A percentile compares a stretch with the other conserved stretches of the same genome.
Evolutionary conservation across 768 basidiomycete species (phyloP).

Genomic region (Phanerochaete sordida): DNA sequence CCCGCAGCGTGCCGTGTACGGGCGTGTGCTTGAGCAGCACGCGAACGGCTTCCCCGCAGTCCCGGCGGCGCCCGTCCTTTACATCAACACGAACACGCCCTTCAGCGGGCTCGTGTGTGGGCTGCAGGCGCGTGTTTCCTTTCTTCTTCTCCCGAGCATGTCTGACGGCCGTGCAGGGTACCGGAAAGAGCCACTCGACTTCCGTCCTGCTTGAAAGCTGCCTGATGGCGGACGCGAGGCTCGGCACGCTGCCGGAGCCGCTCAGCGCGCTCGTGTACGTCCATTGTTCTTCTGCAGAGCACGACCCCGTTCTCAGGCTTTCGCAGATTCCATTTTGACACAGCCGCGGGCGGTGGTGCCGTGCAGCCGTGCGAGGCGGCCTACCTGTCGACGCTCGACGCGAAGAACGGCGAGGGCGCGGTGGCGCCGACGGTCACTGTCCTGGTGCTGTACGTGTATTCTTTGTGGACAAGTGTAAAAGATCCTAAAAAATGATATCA

Average conservation of each 20-base stretch:
- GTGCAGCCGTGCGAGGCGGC: conserved; percentile 48
- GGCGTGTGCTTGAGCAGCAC: conserved; percentile 1
- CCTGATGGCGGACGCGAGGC: conserved; percentile 48
- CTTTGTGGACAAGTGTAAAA: too few species aligned
- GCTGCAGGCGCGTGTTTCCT: conserved; percentile 38
- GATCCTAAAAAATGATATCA: too few species aligned
- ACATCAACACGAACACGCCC: conserved; percentile 44
- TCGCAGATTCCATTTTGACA: conserved; percentile 17
- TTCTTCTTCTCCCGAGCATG: neutral
- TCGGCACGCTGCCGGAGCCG: conserved; percentile 50
- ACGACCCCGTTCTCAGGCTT: neutral
- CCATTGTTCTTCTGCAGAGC: neutral
- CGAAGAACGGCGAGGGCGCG: conserved; percentile 18
- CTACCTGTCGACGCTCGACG: conserved; percentile 43
- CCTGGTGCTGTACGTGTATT: conserved; percentile 30
- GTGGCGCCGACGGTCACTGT: conserved; percentile 47
- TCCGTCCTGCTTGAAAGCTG: conserved; percentile 64
- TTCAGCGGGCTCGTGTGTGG: conserved; percentile 71
- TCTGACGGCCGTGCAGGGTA: conserved; percentile 31
- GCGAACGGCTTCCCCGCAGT: neutral
- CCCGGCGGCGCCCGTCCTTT: neutral
- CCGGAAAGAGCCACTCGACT: conserved; percentile 68
- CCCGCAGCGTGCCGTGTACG: conserved; percentile 11
- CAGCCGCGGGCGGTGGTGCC: conserved; percentile 19
- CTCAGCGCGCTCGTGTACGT: conserved; percentile 51